Evolutionary conservation across 371 early-diverging fungal species (phyloP).

Genomic region (Mortierella polycephala): DNA sequence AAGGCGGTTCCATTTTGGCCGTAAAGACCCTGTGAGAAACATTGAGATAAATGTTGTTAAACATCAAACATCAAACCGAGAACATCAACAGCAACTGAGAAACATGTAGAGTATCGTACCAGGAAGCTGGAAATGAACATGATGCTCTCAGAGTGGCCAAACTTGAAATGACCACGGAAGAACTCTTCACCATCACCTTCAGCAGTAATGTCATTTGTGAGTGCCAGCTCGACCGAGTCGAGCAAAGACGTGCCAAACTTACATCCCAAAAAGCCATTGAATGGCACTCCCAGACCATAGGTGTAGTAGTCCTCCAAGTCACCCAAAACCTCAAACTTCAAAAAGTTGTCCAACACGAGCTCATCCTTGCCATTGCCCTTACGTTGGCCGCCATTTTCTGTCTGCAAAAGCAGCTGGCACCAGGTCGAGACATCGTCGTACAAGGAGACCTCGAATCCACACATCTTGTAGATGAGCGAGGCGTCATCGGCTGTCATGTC

Average conservation of each 20-base stretch:
- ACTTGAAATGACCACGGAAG: slow-evolving; percentile 14
- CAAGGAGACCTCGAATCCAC: slow-evolving; percentile 29
- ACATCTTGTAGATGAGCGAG: slow-evolving; percentile 10
- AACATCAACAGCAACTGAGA: background rate
- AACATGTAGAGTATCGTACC: background rate
- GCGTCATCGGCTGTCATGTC: slow-evolving; percentile 20
- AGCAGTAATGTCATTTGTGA: background rate
- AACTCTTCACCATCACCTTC: background rate
- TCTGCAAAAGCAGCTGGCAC: slow-evolving; percentile 18
- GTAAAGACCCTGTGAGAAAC: slow-evolving; percentile 10
- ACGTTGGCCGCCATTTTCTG: background rate
- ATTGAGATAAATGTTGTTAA: background rate
- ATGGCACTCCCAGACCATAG: slow-evolving; percentile 29
- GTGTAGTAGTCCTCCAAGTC: slow-evolving; percentile 33
- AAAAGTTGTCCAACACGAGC: background rate
- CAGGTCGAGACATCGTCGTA: slow-evolving; percentile 21
- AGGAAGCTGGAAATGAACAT: slow-evolving; percentile 15
- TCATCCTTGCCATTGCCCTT: background rate
- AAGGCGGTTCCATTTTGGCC: slow-evolving; percentile 7
- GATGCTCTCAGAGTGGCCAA: slow-evolving; percentile 24
- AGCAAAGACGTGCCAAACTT: slow-evolving; percentile 13
- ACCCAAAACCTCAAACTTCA: slow-evolving; percentile 12
- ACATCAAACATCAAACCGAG: background rate
- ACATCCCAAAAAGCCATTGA: slow-evolving; percentile 27
- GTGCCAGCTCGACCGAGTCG: slow-evolving; percentile 10